Evolutionary conservation across 805 yeast species (phyloP), one percentile per base, ranked within the genome.

Genomic region (Lipomyces sp.): DNA sequence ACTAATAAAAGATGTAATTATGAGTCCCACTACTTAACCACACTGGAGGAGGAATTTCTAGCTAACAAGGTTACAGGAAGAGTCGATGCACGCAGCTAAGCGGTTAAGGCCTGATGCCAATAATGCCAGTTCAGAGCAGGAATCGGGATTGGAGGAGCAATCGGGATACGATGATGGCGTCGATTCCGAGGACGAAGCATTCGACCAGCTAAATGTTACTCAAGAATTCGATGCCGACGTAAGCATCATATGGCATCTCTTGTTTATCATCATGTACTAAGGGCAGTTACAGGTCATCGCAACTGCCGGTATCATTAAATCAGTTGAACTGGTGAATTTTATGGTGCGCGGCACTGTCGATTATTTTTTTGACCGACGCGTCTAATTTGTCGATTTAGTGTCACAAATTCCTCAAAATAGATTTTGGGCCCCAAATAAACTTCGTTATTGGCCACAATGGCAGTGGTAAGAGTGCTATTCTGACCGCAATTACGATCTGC

Each of bases 391-490:
- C 34, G 35, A 4, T 18, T 2, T 42, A 69, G 97, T 92, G 96
- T 71, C 99, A 95, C 75, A 88, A 86, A 57, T 85, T 90, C 63
- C 90, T 95, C 73, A 87, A 86, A 64, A 78, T 95, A 7, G 84
- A 82, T 51, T 83, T 94, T 64, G 89, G 94, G 0, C 97, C 98
- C 0, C 82, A 88, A 1, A 81, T 95, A 75, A 95, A 95, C 75
- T 86, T 95, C 88, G 90, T 95, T 65, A 89, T 95, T 62, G 99
- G 98, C 0, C 98, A 98, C 11, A 95, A 95, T 76, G 99, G 99
- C 45, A 86, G 97, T 0, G 99, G 99, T 5, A 95, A 95, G 74
- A 88, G 95, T 50, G 92, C 98, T 0, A 85, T 95, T 73, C 93
- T 95, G 3, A 90, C 97, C 67, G 98, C 97, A 0, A 85, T 94